Evolutionary conservation across 352 stramenopile species (phyloP).

Genomic region (Phytophthora cryptogea): DNA sequence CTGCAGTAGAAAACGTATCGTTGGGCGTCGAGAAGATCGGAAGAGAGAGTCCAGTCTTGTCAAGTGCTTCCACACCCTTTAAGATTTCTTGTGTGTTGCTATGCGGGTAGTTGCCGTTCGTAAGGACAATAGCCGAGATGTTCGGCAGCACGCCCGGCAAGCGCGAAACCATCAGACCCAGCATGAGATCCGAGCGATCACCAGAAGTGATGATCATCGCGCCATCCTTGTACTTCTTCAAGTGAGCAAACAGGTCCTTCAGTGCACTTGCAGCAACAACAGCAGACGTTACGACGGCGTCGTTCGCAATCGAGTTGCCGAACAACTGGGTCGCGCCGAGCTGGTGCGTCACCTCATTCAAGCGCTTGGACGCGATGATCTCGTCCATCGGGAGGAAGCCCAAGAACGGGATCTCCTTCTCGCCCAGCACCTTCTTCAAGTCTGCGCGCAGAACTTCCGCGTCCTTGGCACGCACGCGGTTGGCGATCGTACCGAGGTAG

Average conservation of each 20-base stretch:
- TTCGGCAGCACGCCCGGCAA: conserved; percentile 73
- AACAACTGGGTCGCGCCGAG: conserved; percentile 73
- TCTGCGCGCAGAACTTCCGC: conserved; percentile 35
- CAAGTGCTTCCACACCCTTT: conserved; percentile 64
- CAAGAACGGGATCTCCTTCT: conserved; percentile 58
- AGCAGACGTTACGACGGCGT: conserved; percentile 66
- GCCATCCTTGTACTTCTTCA: conserved; percentile 82
- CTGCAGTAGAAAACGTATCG: conserved; percentile 69
- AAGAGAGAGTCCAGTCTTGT: conserved; percentile 70
- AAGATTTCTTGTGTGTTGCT: conserved; percentile 78
- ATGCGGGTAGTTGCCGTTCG: conserved; percentile 76
- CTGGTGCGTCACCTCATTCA: conserved; percentile 77
- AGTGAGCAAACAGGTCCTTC: conserved; percentile 74
- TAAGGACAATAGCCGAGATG: conserved; percentile 72
- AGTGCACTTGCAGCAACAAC: conserved; percentile 72
- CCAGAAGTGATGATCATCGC: conserved; percentile 75
- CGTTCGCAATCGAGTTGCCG: conserved; percentile 64
- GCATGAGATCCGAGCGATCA: conserved; percentile 72
- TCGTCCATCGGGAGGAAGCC: conserved; percentile 70
- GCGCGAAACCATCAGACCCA: conserved; percentile 69
- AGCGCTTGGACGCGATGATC: conserved; percentile 71
- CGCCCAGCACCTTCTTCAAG: conserved; percentile 37
- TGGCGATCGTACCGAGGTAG: conserved; percentile 79
- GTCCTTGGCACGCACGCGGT: conserved; percentile 56
- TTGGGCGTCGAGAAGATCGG: conserved; percentile 72